Evolutionary conservation across 805 yeast species (phyloP), one percentile per base, ranked within the genome.

Genomic region (Candida germanica): DNA sequence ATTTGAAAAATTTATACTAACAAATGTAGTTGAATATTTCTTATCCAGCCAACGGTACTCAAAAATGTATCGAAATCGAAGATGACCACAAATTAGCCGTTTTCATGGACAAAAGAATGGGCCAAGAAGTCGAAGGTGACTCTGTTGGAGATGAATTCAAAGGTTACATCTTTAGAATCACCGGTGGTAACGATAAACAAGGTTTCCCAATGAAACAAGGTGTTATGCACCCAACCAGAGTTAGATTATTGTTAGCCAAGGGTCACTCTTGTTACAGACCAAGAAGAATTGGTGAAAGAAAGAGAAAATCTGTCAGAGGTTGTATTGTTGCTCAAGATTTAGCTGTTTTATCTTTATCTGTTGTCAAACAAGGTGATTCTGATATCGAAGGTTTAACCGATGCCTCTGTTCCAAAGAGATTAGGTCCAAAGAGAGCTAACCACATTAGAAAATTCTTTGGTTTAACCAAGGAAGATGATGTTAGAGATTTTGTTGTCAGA

Each of bases 151-250:
- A 93, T 64, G 98, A 94, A 78, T 87, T 91, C 91, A 91, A 88
- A 76, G 98, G 98, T 66, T 93, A 93, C 88, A 73, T 87, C 68
- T 89, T 93, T 86, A 94, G 84, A 80, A 89, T 93, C 73, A 75
- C 97, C 61, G 98, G 98, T 70, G 98, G 98, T 83, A 93, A 93
- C 85, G 98, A 93, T 80, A 93, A 93, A 79, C 98, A 93, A 80
- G 98, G 98, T 79, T 93, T 93, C 96, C 98, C 98, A 77, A 93
- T 94, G 98, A 93, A 89, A 77, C 98, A 94, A 78, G 98, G 98
- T 84, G 98, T 93, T 54, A 78, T 93, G 82, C 93, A 87, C 80
- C 98, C 98, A 76, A 88, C 94, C 83, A 94, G 98, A 83, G 98
- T 93, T 61, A 88, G 86, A 72, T 82, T 93, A 63, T 81, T 93